A percentile compares a stretch with the other conserved stretches of the same genome.
Conservation (phyloP, 768 basidiomycete species). For the Russula virescens region DNA sequence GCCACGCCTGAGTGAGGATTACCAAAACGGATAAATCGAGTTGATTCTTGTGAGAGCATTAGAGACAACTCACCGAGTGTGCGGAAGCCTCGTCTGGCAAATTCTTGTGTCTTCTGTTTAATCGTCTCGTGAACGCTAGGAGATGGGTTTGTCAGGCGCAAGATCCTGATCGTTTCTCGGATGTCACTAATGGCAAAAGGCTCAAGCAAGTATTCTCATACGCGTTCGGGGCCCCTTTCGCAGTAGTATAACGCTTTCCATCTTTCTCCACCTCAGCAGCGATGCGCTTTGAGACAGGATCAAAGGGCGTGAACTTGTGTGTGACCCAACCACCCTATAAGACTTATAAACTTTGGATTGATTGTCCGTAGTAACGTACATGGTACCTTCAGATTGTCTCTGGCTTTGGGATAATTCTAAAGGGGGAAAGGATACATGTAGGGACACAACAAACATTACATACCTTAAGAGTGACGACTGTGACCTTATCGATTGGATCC, state of each 20-base stretch:
- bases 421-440: not conserved
- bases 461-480: conserved; percentile 38
- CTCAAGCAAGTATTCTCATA: conserved; percentile 17
- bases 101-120: conserved; percentile 34
- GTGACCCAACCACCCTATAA: conserved; percentile 40
- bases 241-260: conserved; percentile 38
- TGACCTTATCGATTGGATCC: conserved; percentile 47
- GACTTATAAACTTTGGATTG: not conserved
- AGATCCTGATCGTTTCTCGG: conserved; percentile 30
- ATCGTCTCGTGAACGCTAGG: conserved; percentile 32
- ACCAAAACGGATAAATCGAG: not conserved
- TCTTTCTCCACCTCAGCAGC: conserved; percentile 42
- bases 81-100: conserved; percentile 41
- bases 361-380: not conserved
- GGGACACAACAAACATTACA: not conserved
- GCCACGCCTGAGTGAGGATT: conserved; percentile 32
- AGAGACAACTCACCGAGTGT: conserved; percentile 30
- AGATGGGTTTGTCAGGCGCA: conserved; percentile 36
- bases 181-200: not conserved
- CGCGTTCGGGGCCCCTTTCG: conserved; percentile 45
- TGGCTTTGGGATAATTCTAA: conserved; percentile 40
- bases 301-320: conserved; percentile 42
- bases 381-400: conserved; percentile 30
- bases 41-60: not conserved
- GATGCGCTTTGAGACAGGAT: conserved; percentile 48